A percentile compares a stretch with the other conserved stretches of the same genome.
These are phyloP conservation scores for Rhodotorula sp. DNA, from an alignment of 1,284 basidiomycete species.

Conservation along the genomic window DNA sequence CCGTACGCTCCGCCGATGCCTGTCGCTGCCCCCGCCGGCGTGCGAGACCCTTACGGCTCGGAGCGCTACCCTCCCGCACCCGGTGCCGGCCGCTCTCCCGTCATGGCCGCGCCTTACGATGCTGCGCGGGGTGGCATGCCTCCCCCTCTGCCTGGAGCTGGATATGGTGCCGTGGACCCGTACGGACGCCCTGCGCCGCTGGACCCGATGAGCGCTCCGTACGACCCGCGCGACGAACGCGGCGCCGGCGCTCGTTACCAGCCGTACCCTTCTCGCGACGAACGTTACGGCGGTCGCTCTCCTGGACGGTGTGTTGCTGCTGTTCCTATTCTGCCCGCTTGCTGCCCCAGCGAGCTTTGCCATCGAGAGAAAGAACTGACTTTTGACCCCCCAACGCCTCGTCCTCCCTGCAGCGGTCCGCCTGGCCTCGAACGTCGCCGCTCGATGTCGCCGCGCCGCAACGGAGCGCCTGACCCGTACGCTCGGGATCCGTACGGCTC, in stretches of 20 bases:
- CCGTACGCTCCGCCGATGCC: slow-evolving; percentile 13
- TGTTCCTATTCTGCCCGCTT: no score
- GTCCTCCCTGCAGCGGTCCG: not conserved
- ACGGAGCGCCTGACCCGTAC: slow-evolving; percentile 10
- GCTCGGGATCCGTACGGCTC: slow-evolving; percentile 15
- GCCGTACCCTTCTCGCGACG: slow-evolving; percentile 26
- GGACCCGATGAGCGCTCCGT: slow-evolving; percentile 13
- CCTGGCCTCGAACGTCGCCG: slow-evolving; percentile 29
- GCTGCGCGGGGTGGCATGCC: not conserved
- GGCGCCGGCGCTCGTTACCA: slow-evolving; percentile 22
- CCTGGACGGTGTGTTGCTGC: slow-evolving; percentile 19
- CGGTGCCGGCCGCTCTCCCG: slow-evolving; percentile 15
- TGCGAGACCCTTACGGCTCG: slow-evolving; percentile 17
- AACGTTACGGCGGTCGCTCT: slow-evolving; percentile 25
- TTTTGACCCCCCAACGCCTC: not conserved
- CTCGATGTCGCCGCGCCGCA: slow-evolving; percentile 34
- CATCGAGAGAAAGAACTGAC: not conserved
- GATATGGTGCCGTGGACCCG: slow-evolving; percentile 20
- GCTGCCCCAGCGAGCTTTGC: no score
- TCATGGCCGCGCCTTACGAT: slow-evolving; percentile 13
- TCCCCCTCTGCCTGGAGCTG: slow-evolving; percentile 14
- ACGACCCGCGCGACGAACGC: slow-evolving; percentile 33
- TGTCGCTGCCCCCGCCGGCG: not conserved
- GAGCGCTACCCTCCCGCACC: slow-evolving; percentile 26
- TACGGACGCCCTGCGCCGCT: slow-evolving; percentile 21